Evolutionary conservation across 1,139 yeast species (phyloP), one percentile per base, ranked within the genome.

Genomic region (Sugiyamaella xylanicola): DNA sequence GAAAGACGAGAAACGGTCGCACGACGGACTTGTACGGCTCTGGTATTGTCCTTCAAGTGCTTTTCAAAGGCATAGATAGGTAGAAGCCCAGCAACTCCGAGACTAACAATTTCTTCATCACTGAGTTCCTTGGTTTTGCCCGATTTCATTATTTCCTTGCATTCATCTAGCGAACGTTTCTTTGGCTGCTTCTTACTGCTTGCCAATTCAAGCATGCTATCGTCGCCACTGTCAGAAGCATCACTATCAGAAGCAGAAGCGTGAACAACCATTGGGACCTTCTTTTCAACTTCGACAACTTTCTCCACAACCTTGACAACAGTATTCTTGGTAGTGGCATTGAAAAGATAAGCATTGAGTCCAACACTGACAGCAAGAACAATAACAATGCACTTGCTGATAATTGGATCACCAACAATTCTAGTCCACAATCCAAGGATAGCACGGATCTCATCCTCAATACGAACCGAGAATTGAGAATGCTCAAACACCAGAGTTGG

Each of bases 1-100:
- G 97, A 91, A 56, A 89, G 74, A 56, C 84, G 80, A 17, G 98
- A 90, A 65, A 93, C 87, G 35, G 96, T 93, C 57, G 84, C 86
- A 74, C 99, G 87, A 74, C 99, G 92, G 55, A 95, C 87, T 52
- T 81, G 80, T 61, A 93, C 99, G 4, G 99, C 99, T 67, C 99
- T 85, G 15, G 90, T 83, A 58, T 86, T 90, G 69, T 93, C 93
- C 40, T 80, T 87, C 56, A 93, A 79, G 72, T 89, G 93, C 72
- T 92, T 93, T 72, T 93, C 99, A 61, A 95, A 80, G 0, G 98
- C 97, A 70, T 95, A 92, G 56, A 93, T 76, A 29, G 99, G 98
- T 58, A 95, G 75, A 68, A 88, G 88, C 40, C 96, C 96, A 13
- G 81, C 74, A 15, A 83, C 79, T 44, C 87, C 92, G 60, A 93